Evolutionary conservation across 192 early-diverging fungal species (phyloP), one percentile per base, ranked within the genome.

Genomic region (Haplosporangium gracile): DNA sequence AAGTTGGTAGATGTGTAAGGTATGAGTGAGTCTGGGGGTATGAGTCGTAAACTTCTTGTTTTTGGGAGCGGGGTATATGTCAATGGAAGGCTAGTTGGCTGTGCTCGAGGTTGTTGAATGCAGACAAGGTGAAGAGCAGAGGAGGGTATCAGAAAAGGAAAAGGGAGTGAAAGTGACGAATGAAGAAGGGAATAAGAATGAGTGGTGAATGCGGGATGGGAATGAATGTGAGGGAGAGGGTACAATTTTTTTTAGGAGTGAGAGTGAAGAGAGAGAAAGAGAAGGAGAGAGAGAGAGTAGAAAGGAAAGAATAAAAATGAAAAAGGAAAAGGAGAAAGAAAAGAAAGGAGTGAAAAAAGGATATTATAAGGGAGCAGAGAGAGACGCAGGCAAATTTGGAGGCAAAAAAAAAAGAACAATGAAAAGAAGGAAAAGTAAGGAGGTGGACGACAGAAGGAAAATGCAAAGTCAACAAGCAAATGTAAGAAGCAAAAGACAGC

Each of bases 251-350:
- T 36, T 36, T 57, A 75, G 65, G 47, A 55, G 65, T 60, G 53
- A n/a, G 24, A 5, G n/a, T 29, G 6, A 29, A 60, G 42, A 36
- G 53, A 13, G 38, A 26, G 40, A 2, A 34, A 51, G 34, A 55
- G 26, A 18, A 20, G 20, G n/a, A 32, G 32, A 0, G 18, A 72
- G 9, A 40, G 7, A 77, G 51, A 7, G 29, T 20, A 68, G 5
- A 32, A 72, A 51, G 43, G 32, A 74, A 26, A 9, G 51, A 76
- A 42, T 49, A 24, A 57, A 74, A 74, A 71, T 55, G 45, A 68
- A 76, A 42, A 68, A 29, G 53, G 22, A 65, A 63, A 49, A 20
- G 13, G 53, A 39, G 20, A 70, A 24, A 51, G 29, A 51, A 34
- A 65, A 45, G 68, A 26, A 20, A 20, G 32, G 63, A 49, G 20